Percentiles rank a stretch among this genome's conserved stretches.
Conservation (phyloP, 306 rosid genomes). For the Gastrolobium bilobum region DNA sequence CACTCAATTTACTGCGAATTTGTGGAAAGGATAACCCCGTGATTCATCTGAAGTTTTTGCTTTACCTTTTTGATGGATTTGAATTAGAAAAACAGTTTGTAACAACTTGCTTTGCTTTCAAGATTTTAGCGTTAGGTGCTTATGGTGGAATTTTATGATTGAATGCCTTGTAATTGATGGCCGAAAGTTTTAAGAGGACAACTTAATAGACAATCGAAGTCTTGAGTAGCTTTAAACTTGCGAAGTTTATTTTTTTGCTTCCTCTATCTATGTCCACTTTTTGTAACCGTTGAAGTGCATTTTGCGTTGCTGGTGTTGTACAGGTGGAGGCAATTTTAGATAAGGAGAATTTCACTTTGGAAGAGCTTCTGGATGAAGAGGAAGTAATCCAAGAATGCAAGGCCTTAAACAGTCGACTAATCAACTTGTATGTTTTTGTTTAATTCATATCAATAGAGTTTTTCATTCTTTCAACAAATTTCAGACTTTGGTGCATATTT, state of each 20-base stretch:
- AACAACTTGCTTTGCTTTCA: slow-evolving; percentile 17
- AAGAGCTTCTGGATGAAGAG: slow-evolving; percentile 98
- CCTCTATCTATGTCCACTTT: neutral
- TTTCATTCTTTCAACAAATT: neutral
- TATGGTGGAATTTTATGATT: slow-evolving; percentile 37
- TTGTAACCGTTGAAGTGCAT: slow-evolving; percentile 13
- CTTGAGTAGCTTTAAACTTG: slow-evolving; percentile 30
- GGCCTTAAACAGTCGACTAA: slow-evolving; percentile 94
- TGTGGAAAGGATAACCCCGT: neutral
- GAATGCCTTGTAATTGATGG: slow-evolving; percentile 19
- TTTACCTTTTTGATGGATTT: slow-evolving; percentile 10
- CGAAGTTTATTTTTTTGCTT: slow-evolving; percentile 6
- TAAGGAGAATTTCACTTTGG: slow-evolving; percentile 92
- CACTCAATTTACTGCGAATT: neutral
- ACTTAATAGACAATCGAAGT: slow-evolving; percentile 20
- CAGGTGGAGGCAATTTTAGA: slow-evolving; percentile 96
- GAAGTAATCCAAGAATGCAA: slow-evolving; percentile 99
- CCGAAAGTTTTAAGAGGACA: neutral
- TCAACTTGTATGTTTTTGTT: slow-evolving; percentile 75
- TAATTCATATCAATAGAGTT: slow-evolving; percentile 14
- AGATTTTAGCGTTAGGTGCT: neutral
- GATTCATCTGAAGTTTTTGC: slow-evolving; percentile 5
- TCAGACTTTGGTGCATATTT: neutral
- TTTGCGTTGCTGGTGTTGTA: slow-evolving; percentile 28
- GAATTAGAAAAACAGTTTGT: slow-evolving; percentile 26